A percentile compares a stretch with the other conserved stretches of the same genome.
Evolutionary conservation across 1,284 basidiomycete species (phyloP).

Genomic region (Tylopilus sp.): DNA sequence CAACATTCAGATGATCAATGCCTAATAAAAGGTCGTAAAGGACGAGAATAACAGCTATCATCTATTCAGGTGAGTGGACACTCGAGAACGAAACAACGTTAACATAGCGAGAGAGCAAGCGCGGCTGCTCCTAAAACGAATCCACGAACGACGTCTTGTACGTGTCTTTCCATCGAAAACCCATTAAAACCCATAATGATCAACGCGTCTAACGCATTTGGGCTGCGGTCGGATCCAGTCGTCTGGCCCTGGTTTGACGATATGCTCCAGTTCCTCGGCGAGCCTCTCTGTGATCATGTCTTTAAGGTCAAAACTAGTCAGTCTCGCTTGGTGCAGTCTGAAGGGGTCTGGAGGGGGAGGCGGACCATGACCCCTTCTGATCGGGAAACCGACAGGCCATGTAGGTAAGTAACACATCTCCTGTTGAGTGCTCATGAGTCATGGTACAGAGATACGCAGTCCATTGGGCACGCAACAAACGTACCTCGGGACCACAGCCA

Average conservation of each 20-base stretch:
- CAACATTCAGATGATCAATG: too few species aligned
- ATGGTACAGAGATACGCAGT: not conserved
- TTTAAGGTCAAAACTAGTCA: not conserved
- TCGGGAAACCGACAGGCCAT: constrained; percentile 40
- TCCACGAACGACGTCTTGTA: not conserved
- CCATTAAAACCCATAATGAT: constrained; percentile 8
- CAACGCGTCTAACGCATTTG: constrained; percentile 19
- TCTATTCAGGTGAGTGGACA: too few species aligned
- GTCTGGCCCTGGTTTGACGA: not conserved
- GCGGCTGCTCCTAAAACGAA: too few species aligned
- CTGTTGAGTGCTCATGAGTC: constrained; percentile 25
- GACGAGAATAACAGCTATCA: too few species aligned
- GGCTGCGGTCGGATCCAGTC: constrained; percentile 30
- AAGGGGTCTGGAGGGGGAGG: not conserved
- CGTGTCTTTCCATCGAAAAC: not conserved
- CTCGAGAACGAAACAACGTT: too few species aligned
- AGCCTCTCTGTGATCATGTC: not conserved
- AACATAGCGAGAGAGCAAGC: too few species aligned
- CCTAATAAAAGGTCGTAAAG: too few species aligned
- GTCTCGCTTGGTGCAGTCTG: not conserved
- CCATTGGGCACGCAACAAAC: not conserved
- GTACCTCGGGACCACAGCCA: constrained; percentile 36
- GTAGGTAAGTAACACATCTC: constrained; percentile 49
- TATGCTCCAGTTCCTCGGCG: not conserved
- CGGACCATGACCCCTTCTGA: too few species aligned